Conservation (phyloP, 2,329 filamentous ascomycete species). For the Epichloe sp. region DNA sequence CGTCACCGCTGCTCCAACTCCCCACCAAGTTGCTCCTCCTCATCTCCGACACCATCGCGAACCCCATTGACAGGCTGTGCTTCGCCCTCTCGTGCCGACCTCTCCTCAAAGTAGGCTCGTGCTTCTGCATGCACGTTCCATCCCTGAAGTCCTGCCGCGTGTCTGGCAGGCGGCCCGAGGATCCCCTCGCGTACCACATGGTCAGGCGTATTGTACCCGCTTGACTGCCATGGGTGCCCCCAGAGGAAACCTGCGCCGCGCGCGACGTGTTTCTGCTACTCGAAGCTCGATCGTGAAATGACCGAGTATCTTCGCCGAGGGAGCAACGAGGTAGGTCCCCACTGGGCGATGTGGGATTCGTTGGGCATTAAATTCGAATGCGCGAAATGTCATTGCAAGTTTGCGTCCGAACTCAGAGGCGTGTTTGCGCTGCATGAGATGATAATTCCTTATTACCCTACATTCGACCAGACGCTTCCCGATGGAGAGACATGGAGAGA, state of each 20-base stretch:
- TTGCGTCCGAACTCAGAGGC: too few relatives aligned
- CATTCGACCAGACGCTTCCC: too few relatives aligned
- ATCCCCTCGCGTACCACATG: not conserved
- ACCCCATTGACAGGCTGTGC: not conserved
- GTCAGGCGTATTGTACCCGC: not conserved
- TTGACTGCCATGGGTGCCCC: not conserved
- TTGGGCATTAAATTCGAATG: too few relatives aligned
- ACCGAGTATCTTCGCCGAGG: too few relatives aligned
- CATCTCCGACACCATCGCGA: not conserved
- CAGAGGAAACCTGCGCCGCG: not conserved
- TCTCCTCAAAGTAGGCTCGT: not conserved
- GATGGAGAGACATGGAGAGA: too few relatives aligned
- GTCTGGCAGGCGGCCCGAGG: not conserved
- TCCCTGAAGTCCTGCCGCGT: not conserved
- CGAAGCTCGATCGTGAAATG: too few relatives aligned
- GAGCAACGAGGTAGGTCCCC: too few relatives aligned
- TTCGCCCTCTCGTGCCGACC: not conserved
- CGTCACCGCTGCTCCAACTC: not conserved
- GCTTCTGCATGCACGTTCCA: not conserved
- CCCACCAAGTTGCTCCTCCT: not conserved
- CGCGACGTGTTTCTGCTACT: not conserved
- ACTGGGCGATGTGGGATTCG: too few relatives aligned
- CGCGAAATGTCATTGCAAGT: too few relatives aligned
- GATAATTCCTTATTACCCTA: too few relatives aligned
- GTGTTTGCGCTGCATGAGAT: not conserved